A percentile compares a stretch with the other conserved stretches of the same genome.
Evolutionary conservation across 164 flowering plant species (phyloP).

Genomic region (Berberis thunbergii): DNA sequence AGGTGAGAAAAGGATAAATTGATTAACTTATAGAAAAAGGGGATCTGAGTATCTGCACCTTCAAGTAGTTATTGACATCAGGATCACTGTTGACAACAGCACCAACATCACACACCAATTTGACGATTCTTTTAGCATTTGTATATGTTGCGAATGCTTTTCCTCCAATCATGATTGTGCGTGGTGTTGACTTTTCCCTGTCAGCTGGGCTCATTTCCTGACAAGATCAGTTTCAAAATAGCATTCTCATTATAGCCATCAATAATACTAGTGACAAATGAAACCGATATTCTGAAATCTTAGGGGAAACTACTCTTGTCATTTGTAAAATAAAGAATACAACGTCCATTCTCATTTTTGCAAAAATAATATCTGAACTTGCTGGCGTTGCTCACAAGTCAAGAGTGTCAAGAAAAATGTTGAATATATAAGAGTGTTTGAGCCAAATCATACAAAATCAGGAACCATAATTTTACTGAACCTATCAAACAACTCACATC

Average conservation of each 20-base stretch:
- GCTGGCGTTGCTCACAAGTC: not conserved
- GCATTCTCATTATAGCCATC: not conserved
- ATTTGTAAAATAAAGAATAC: not conserved
- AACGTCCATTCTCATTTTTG: not conserved
- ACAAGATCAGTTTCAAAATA: slow-evolving; percentile 6
- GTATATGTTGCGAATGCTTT: slow-evolving; percentile 98
- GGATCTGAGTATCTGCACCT: slow-evolving; percentile 33
- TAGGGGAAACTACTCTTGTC: not conserved
- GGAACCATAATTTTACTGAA: not conserved
- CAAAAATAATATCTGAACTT: not conserved
- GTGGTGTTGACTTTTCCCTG: slow-evolving; percentile 62
- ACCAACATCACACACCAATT: slow-evolving; percentile 90
- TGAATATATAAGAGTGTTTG: no score
- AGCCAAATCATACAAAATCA: no score
- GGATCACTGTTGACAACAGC: slow-evolving; percentile 85
- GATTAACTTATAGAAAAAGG: not conserved
- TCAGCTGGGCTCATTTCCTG: slow-evolving; percentile 91
- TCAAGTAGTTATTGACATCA: slow-evolving; percentile 70
- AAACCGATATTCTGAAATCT: not conserved
- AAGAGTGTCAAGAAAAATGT: not conserved
- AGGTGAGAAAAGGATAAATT: not conserved
- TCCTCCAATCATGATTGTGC: slow-evolving; percentile 95
- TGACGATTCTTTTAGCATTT: slow-evolving; percentile 95
- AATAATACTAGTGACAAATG: not conserved
- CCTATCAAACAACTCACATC: not conserved